phyloP scores from a whole-genome alignment of 306 rosid genomes.

The Delonix regia region DNA sequence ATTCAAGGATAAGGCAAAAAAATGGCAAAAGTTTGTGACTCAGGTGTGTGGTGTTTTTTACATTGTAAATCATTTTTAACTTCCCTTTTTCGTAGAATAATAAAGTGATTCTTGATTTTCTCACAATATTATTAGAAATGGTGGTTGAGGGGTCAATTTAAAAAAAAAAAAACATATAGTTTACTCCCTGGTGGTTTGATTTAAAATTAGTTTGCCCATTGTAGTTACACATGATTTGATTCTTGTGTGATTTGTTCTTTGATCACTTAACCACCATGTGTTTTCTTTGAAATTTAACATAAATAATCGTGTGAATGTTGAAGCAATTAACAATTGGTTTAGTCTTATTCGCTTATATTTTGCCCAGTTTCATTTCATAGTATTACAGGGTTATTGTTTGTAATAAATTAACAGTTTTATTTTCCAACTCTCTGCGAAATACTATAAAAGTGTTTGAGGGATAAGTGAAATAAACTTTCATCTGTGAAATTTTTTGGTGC shows the following conservation, averaged over 20 bases:
- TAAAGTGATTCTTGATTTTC: conserved; percentile 10
- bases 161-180: neutral
- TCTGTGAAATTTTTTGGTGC: neutral
- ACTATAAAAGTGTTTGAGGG: neutral
- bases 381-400: neutral
- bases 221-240: neutral
- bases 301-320: neutral
- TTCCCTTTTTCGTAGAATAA: neutral
- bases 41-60: conserved; percentile 59
- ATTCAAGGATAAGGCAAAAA: conserved; percentile 82
- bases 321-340: neutral
- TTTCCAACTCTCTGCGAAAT: neutral
- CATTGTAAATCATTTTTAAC: conserved; percentile 29
- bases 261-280: neutral
- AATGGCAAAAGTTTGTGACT: conserved; percentile 90
- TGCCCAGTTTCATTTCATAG: no score
- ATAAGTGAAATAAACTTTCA: neutral
- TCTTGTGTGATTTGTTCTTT: neutral
- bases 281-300: neutral
- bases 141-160: neutral
- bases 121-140: neutral
- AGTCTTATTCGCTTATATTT: no score
- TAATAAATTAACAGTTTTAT: neutral
- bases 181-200: neutral
- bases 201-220: neutral